phyloP scores from a whole-genome alignment of 768 basidiomycete species.

The Russula dissimulans region DNA sequence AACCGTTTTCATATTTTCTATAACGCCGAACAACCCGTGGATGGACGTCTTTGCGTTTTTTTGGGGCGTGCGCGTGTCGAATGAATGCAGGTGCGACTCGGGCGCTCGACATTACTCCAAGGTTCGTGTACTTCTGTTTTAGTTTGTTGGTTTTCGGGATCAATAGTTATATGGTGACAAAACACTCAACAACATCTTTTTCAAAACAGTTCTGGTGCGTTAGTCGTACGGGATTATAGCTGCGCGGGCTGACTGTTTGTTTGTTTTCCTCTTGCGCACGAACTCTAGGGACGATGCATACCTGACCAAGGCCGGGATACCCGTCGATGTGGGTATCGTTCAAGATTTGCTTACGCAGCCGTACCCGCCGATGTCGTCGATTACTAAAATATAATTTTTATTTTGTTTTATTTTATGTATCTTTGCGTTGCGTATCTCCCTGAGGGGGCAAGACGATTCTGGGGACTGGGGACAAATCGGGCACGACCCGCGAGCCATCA shows the following conservation, averaged over 20 bases:
- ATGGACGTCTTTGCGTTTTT: neutral
- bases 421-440: too few species aligned
- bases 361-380: constrained; percentile 20
- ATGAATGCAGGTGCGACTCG: constrained; percentile 56
- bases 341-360: constrained; percentile 30
- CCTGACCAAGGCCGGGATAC: constrained; percentile 34
- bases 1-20: too few species aligned
- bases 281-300: constrained; percentile 45
- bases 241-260: too few species aligned
- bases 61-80: constrained; percentile 22
- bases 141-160: neutral
- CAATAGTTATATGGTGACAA: neutral
- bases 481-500: too few species aligned
- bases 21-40: constrained; percentile 22
- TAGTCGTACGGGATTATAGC: too few species aligned
- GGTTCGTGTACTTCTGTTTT: constrained; percentile 33
- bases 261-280: neutral
- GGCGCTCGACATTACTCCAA: constrained; percentile 91
- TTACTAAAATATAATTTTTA: constrained; percentile 14
- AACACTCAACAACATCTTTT: neutral
- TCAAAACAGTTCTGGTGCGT: constrained; percentile 41
- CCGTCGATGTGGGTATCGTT: constrained; percentile 33
- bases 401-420: neutral
- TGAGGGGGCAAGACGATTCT: too few species aligned
- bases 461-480: too few species aligned